Conservation (phyloP, 192 early-diverging fungal species). For the Coemansia sp. region DNA sequence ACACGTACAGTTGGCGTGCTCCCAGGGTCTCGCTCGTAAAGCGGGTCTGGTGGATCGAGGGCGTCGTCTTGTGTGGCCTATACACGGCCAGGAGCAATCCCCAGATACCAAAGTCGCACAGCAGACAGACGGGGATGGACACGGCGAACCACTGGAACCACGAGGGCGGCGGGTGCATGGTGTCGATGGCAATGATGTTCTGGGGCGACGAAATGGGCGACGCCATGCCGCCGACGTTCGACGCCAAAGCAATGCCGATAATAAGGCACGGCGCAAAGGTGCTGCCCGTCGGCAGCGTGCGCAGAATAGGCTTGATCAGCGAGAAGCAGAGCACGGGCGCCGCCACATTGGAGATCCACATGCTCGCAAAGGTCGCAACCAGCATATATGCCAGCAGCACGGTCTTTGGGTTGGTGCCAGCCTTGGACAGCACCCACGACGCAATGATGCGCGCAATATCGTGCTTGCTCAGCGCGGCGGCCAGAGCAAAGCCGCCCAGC, state of each 20-base stretch:
- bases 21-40: conserved; percentile 41
- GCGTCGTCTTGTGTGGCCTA: conserved; percentile 70
- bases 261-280: conserved; percentile 87
- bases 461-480: conserved; percentile 94
- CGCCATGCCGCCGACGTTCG: conserved; percentile 97
- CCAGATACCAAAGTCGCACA: conserved; percentile 86
- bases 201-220: conserved; percentile 97
- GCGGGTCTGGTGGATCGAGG: conserved; percentile 60
- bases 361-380: conserved; percentile 94
- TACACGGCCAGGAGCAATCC: conserved; percentile 78
- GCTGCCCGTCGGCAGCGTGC: conserved; percentile 81
- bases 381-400: conserved; percentile 95
- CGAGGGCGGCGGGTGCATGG: conserved; percentile 85
- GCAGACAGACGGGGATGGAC: conserved; percentile 81
- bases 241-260: conserved; percentile 95
- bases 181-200: conserved; percentile 94
- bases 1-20: conserved; percentile 78
- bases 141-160: conserved; percentile 94
- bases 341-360: conserved; percentile 99
- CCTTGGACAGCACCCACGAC: conserved; percentile 83
- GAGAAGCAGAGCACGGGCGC: conserved; percentile 97
- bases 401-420: conserved; percentile 81
- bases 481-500: conserved; percentile 93
- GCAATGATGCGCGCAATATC: conserved; percentile 92
- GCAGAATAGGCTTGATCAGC: conserved; percentile 90